Percentiles rank a stretch among this genome's conserved stretches.
phyloP scores from a whole-genome alignment of 306 rosid species.

The Lathyrus aphaca region DNA sequence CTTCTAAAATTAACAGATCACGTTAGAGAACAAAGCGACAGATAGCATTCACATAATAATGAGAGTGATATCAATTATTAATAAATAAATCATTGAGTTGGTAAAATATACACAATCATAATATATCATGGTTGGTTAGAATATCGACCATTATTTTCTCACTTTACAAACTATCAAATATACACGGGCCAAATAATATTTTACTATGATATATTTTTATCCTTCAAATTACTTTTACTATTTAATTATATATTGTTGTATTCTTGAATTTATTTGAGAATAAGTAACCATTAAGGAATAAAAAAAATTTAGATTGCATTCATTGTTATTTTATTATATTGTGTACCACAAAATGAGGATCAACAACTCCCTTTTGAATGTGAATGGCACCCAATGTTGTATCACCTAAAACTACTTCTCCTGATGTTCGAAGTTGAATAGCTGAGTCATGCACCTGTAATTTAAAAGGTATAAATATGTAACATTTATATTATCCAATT shows the following conservation, averaged over 20 bases:
- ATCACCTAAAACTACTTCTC: neutral
- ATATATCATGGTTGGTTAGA: too few relatives aligned
- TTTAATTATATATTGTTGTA: neutral
- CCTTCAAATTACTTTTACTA: too few relatives aligned
- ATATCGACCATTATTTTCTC: too few relatives aligned
- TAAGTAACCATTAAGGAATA: neutral
- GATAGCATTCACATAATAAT: too few relatives aligned
- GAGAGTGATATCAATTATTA: too few relatives aligned
- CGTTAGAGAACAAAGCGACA: too few relatives aligned
- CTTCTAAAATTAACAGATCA: too few relatives aligned
- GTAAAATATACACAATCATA: too few relatives aligned
- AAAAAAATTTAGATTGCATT: neutral
- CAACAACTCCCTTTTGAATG: constrained; percentile 12
- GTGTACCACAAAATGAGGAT: constrained; percentile 38
- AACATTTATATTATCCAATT: neutral
- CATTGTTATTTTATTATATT: neutral
- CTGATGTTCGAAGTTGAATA: constrained; percentile 31
- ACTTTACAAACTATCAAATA: too few relatives aligned
- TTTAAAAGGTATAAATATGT: neutral
- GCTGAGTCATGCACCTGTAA: constrained; percentile 16
- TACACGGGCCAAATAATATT: too few relatives aligned
- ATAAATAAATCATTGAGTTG: too few relatives aligned
- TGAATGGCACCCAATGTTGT: constrained; percentile 27
- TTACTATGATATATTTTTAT: too few relatives aligned
- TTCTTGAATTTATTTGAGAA: neutral